A percentile compares a stretch with the other conserved stretches of the same genome.
phyloP scores from a whole-genome alignment of 495 filamentous ascomycete genomes.

The Xylaria longipes region DNA sequence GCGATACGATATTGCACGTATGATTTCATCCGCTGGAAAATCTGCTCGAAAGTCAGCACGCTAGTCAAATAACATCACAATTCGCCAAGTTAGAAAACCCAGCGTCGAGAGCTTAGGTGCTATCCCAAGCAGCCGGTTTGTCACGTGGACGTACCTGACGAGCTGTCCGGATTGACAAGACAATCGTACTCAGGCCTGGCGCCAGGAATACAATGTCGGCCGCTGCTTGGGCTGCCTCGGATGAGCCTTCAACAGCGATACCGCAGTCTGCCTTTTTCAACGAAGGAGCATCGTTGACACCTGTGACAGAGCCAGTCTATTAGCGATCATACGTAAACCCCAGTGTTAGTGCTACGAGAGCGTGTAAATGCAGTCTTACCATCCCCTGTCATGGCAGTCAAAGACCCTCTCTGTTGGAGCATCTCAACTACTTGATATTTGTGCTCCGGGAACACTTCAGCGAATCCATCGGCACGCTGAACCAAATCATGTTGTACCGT shows the following conservation, averaged over 20 bases:
- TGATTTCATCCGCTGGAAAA: conserved; percentile 96
- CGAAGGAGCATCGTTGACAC: conserved; percentile 95
- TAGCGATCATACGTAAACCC: neutral
- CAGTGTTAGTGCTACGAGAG: neutral
- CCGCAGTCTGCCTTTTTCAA: conserved; percentile 94
- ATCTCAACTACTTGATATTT: conserved; percentile 98
- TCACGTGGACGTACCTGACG: conserved; percentile 60
- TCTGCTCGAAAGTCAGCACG: conserved; percentile 49
- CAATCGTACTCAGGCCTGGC: conserved; percentile 88
- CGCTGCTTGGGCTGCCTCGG: conserved; percentile 88
- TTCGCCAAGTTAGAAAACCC: neutral
- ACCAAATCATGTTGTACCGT: conserved; percentile 93
- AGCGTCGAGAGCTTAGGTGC: neutral
- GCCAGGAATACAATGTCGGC: conserved; percentile 93
- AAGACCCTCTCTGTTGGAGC: conserved; percentile 91
- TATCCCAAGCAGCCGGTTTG: neutral
- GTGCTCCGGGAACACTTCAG: conserved; percentile 95
- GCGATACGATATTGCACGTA: conserved; percentile 97
- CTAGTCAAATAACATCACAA: neutral
- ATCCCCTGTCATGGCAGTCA: conserved; percentile 97
- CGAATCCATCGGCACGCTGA: conserved; percentile 91
- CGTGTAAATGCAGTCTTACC: conserved; percentile 42
- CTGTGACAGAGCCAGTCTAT: conserved; percentile 16
- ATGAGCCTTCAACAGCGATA: conserved; percentile 91
- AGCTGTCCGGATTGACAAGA: conserved; percentile 88